Evolutionary conservation across 345 rosid species (phyloP), one percentile per base, ranked within the genome.

Genomic region (Carallia pectinifolia): DNA sequence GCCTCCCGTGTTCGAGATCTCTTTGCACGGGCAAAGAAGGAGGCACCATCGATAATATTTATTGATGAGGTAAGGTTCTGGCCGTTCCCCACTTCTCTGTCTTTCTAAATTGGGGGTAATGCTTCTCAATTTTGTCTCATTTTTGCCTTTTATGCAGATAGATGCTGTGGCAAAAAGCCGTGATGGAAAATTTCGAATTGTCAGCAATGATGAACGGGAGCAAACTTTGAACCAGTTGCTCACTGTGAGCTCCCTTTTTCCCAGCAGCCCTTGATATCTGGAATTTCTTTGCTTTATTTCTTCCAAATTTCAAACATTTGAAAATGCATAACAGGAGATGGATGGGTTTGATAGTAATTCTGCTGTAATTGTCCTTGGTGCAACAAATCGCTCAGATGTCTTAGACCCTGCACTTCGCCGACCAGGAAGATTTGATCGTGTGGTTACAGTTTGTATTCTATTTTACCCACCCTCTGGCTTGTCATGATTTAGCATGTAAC

Each of bases 121-220:
- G 5, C 50, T 44, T 44, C 16, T 44, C 17, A 12, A 44, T 13
- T 62, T n/a, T 58, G 27, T 65, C 52, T 6, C 29, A 47, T 47
- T 44, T 23, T 50, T 58, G 54, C 39, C n/a, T 67, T 63, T 62
- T 50, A 7, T 64, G 76, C 90, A 96, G 99, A 92, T 96, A 71
- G 96, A 96, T 80, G 99, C 98, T 38, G 99, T 96, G 75, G 99
- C 98, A 62, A 96, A 89, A 84, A 90, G 97, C 74, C 96, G 99
- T 27, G 98, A 96, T 75, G 94, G 96, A 73, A 93, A 87, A 83
- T 92, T 82, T 80, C 89, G 93, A 70, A 79, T 90, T 18, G 97
- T 79, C 71, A 90, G 89, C 76, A 96, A 89, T 72, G 97, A 96
- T 72, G 98, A 96, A 79, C 86, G 99, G 18, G 99, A 96, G 75